Evolutionary conservation across 192 early-diverging fungal genomes (phyloP).

Genomic region (Linnemannia zychae): DNA sequence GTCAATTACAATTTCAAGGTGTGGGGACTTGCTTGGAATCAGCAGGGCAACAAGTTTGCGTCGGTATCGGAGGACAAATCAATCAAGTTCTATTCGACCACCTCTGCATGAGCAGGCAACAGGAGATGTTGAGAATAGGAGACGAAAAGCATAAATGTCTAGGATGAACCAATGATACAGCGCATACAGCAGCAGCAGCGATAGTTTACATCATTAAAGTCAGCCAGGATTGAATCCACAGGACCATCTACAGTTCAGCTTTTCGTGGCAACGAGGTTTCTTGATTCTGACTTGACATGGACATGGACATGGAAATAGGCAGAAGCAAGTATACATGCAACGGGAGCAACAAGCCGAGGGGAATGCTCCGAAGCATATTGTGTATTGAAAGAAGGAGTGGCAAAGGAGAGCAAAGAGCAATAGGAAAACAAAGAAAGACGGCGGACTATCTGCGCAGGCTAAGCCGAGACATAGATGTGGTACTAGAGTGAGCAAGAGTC

Average conservation of each 20-base stretch:
- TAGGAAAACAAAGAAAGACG: background rate
- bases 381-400: background rate
- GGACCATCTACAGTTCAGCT: background rate
- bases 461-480: background rate
- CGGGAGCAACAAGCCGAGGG: background rate
- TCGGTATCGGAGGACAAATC: constrained; percentile 80
- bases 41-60: constrained; percentile 78
- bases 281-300: background rate
- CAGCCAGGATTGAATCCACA: background rate
- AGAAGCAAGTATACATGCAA: background rate
- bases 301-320: no score
- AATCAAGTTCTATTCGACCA: constrained; percentile 63
- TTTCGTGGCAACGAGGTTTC: background rate
- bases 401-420: constrained; percentile 8
- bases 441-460: background rate
- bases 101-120: constrained; percentile 29
- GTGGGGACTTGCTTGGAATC: constrained; percentile 87
- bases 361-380: background rate
- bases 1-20: constrained; percentile 61
- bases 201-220: constrained; percentile 1
- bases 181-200: background rate
- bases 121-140: no score
- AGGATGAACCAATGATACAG: background rate
- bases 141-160: background rate
- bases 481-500: background rate